These are phyloP conservation scores for Podila clonocystis DNA, from an alignment of 192 early-diverging fungal species.

Conservation along the genomic window DNA sequence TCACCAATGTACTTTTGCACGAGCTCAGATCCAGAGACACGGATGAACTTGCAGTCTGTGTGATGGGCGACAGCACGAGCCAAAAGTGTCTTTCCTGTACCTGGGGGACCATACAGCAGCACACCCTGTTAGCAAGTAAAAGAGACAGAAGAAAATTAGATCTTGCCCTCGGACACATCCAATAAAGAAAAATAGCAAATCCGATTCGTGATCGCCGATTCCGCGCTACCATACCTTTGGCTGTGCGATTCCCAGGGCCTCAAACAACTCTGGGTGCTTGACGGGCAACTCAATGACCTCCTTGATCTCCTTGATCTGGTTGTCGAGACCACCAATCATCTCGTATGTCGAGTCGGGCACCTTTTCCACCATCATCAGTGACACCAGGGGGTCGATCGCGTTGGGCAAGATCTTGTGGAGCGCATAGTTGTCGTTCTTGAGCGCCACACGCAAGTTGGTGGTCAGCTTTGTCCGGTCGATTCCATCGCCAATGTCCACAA, in stretches of 20 bases:
- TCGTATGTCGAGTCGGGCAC: constrained; percentile 99
- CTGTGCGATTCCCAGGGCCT: constrained; percentile 97
- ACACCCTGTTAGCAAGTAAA: constrained; percentile 71
- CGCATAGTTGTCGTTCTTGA: constrained; percentile 92
- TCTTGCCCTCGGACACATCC: too few relatives aligned
- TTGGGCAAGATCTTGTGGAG: constrained; percentile 96
- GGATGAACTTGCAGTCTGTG: constrained; percentile 92
- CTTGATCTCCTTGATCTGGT: constrained; percentile 99
- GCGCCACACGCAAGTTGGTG: constrained; percentile 91
- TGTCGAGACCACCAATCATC: constrained; percentile 98
- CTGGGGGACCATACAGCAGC: constrained; percentile 89
- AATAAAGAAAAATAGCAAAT: background rate
- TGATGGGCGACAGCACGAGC: constrained; percentile 94
- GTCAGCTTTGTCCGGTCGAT: constrained; percentile 94
- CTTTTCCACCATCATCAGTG: constrained; percentile 99
- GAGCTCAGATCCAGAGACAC: constrained; percentile 90
- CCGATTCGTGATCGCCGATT: too few relatives aligned
- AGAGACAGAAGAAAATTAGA: constrained; percentile 1
- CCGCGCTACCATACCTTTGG: constrained; percentile 73
- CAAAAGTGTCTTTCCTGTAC: constrained; percentile 89
- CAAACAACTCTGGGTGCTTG: constrained; percentile 99
- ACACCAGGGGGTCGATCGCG: constrained; percentile 98
- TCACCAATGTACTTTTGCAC: constrained; percentile 96
- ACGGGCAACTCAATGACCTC: constrained; percentile 99
- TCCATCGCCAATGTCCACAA: constrained; percentile 92